Conservation (phyloP, 2,329 filamentous ascomycete genomes). For the Elsinoe ampelina region DNA sequence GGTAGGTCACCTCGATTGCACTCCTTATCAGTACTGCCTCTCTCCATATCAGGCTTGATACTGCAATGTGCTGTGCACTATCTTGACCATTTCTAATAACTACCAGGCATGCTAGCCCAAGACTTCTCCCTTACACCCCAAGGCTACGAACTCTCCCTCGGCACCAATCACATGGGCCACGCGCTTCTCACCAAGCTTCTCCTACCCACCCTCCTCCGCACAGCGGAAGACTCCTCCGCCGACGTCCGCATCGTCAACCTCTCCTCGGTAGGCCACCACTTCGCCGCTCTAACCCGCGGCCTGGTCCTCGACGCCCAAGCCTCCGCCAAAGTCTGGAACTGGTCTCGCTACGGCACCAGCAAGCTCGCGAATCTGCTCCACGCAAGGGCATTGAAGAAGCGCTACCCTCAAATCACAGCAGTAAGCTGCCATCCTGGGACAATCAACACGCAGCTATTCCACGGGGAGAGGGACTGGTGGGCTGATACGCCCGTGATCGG, state of each 20-base stretch:
- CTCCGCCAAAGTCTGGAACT: slow-evolving; percentile 23
- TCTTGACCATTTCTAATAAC: slow-evolving; percentile 31
- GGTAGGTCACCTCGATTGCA: slow-evolving; percentile 38
- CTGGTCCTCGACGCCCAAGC: slow-evolving; percentile 27
- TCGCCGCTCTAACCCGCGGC: slow-evolving; percentile 22
- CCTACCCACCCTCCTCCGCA: slow-evolving; percentile 34
- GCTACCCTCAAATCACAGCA: slow-evolving; percentile 37
- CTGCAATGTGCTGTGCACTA: no score
- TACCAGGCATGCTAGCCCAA: slow-evolving; percentile 36
- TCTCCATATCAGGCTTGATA: no score
- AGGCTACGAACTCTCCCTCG: slow-evolving; percentile 43
- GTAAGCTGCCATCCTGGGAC: slow-evolving; percentile 42
- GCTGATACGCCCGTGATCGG: slow-evolving; percentile 14
- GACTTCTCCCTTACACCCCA: slow-evolving; percentile 33
- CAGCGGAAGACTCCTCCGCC: slow-evolving; percentile 28
- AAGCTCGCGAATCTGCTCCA: slow-evolving; percentile 45
- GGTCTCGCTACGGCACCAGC: slow-evolving; percentile 38
- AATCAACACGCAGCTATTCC: slow-evolving; percentile 37
- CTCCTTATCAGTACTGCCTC: no score
- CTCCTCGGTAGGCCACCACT: slow-evolving; percentile 24
- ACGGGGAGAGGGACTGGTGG: slow-evolving; percentile 20
- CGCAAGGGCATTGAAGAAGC: slow-evolving; percentile 32
- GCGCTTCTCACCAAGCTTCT: slow-evolving; percentile 39
- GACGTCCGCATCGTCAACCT: slow-evolving; percentile 41
- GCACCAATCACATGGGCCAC: slow-evolving; percentile 45